A percentile compares a stretch with the other conserved stretches of the same genome.
These are phyloP conservation scores for Rhodotorula sphaerocarpa DNA, from an alignment of 768 basidiomycete genomes.

Conservation along the genomic window DNA sequence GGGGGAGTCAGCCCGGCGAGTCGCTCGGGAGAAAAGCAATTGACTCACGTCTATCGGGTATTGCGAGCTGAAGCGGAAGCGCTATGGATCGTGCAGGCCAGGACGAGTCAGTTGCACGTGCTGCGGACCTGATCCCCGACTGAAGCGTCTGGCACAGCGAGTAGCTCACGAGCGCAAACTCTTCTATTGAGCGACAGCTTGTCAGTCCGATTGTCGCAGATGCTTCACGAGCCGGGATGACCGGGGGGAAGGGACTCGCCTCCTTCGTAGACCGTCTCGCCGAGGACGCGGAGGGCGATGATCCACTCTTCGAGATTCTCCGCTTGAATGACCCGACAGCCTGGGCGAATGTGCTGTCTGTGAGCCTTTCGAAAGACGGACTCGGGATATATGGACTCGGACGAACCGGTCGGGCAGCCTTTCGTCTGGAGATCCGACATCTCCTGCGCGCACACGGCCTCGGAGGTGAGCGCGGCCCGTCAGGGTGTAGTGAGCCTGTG, in stretches of 20 bases:
- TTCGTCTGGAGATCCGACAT: conserved; percentile 25
- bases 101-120: too few species aligned
- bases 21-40: too few species aligned
- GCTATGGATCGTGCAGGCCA: conserved; percentile 35
- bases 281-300: conserved; percentile 72
- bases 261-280: conserved; percentile 70
- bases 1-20: too few species aligned
- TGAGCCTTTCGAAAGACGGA: neutral
- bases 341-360: conserved; percentile 37
- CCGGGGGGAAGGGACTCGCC: conserved; percentile 25
- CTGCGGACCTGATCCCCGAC: too few species aligned
- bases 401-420: conserved; percentile 47
- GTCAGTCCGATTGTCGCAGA: too few species aligned
- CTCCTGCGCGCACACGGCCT: conserved; percentile 2
- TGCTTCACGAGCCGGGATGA: neutral
- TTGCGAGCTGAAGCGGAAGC: conserved; percentile 69
- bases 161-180: conserved; percentile 22
- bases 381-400: neutral
- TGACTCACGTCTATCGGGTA: conserved; percentile 57
- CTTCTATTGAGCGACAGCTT: too few species aligned
- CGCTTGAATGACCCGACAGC: conserved; percentile 52
- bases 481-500: neutral
- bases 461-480: neutral
- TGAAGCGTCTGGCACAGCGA: too few species aligned
- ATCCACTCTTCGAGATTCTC: conserved; percentile 71